Conservation (phyloP, 2,329 filamentous ascomycete genomes). For the Aureobasidium musti region DNA sequence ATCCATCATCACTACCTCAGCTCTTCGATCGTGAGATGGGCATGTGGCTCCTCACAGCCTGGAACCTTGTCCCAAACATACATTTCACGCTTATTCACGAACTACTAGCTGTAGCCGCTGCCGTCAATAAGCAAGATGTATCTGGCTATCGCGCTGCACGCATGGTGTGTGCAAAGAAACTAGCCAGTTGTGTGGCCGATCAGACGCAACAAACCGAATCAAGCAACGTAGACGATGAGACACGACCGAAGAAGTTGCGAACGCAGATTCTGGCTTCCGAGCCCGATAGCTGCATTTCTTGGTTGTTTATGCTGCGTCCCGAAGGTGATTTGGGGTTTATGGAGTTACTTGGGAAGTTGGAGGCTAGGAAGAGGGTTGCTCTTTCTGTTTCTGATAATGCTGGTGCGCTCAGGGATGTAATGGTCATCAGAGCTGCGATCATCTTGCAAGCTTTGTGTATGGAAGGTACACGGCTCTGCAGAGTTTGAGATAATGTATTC, state of each 20-base stretch:
- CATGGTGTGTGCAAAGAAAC: not conserved
- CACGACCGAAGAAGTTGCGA: not conserved
- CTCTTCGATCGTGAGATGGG: conserved; percentile 17
- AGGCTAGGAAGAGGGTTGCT: conserved; percentile 1
- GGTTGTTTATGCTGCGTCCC: conserved; percentile 8
- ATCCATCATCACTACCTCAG: not conserved
- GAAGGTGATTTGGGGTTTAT: not conserved
- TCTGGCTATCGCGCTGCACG: not conserved
- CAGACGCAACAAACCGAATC: not conserved
- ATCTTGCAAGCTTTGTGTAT: not conserved
- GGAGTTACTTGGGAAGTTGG: conserved; percentile 1
- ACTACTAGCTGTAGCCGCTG: not conserved
- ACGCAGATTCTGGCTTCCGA: not conserved
- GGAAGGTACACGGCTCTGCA: not conserved
- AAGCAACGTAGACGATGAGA: not conserved
- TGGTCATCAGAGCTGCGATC: conserved; percentile 1
- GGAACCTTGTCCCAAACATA: not conserved
- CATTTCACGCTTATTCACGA: conserved; percentile 1
- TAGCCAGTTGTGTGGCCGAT: not conserved
- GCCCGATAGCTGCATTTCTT: conserved; percentile 1
- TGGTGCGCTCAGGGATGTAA: not conserved
- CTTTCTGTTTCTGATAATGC: not conserved
- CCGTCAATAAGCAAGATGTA: not conserved
- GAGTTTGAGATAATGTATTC: not conserved
- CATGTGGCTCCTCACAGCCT: conserved; percentile 10